Conservation (phyloP, 805 yeast species). For the Candida awuae region DNA sequence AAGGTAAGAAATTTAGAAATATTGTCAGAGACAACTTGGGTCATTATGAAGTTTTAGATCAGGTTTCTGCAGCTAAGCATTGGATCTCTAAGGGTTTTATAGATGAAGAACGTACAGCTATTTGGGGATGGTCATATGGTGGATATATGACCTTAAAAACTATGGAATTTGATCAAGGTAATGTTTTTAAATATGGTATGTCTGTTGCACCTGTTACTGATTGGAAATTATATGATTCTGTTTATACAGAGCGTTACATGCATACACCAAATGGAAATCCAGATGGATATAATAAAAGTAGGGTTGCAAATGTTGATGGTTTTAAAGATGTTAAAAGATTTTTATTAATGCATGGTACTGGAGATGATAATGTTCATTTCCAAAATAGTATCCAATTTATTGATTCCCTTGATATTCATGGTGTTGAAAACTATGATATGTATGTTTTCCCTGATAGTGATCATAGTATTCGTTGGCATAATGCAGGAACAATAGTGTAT, state of each 20-base stretch:
- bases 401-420: constrained; percentile 63
- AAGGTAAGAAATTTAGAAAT: constrained; percentile 70
- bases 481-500: constrained; percentile 61
- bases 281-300: constrained; percentile 51
- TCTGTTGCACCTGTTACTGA: constrained; percentile 97
- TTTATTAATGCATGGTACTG: constrained; percentile 89
- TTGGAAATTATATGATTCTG: constrained; percentile 86
- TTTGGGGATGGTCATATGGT: constrained; percentile 99
- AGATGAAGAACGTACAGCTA: constrained; percentile 59
- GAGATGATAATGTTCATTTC: constrained; percentile 95
- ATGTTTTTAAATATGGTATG: constrained; percentile 77
- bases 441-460: constrained; percentile 78
- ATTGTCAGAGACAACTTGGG: constrained; percentile 80
- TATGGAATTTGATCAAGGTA: constrained; percentile 69
- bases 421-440: constrained; percentile 75
- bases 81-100: constrained; percentile 62
- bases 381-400: constrained; percentile 77
- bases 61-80: constrained; percentile 70
- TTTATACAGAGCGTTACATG: constrained; percentile 94
- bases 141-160: constrained; percentile 90
- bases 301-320: constrained; percentile 51
- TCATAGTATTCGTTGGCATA: constrained; percentile 64
- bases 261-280: constrained; percentile 65
- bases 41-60: constrained; percentile 75
- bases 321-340: constrained; percentile 59